Base-by-base conservation (phyloP, 192 early-diverging fungal species). In the Phycomyces blakesleeanus region DNA sequence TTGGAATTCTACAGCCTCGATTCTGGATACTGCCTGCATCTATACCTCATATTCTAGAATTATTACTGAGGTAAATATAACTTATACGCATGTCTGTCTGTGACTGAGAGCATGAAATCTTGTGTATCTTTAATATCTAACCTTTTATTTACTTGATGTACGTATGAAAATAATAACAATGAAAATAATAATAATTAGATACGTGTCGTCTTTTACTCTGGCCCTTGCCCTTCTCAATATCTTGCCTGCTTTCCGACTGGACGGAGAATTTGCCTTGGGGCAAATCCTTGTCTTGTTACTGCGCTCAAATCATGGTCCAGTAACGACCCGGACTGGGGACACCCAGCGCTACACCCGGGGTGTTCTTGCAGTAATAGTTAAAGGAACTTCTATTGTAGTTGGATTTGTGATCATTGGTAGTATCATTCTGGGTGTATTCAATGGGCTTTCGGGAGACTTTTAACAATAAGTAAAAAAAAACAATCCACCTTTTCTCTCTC, bases 191-290 rank as follows among this genome's bases (percentile, higher is more conserved):
- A n/a, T n/a, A n/a, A 18, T 34, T 54, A 88, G 80, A 38, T 91
- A 88, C 57, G 84, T 78, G 15, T 77, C 85, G 26, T 87, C 88
- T 11, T 84, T 91, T 47, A 85, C 88, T 12, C 42, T 85, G 14
- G 88, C 88, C 20, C 63, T 91, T 29, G 76, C 87, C 6, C 38
- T 91, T 8, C 61, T 91, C 20, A 91, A 91, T 61, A 91, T 91
- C 68, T 69, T 91, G 16, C 89, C 89, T 3, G 85, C 86, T 9
- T 78, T 79, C 41, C 72, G 83, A 50, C 69, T 91, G 59, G 89
- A 91, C 64, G 89, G 89, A n/a, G 73, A 89, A 41, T 84, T 87
- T 64, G 85, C 89, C 1, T 62, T 88, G 12, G 39, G 54, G 11
- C 55, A 67, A 14, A 29, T 67, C 0, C n/a, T 73, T 2, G 37